These are phyloP conservation scores for Ganoderma meredithae DNA, from an alignment of 1,284 basidiomycete genomes.

Conservation along the genomic window DNA sequence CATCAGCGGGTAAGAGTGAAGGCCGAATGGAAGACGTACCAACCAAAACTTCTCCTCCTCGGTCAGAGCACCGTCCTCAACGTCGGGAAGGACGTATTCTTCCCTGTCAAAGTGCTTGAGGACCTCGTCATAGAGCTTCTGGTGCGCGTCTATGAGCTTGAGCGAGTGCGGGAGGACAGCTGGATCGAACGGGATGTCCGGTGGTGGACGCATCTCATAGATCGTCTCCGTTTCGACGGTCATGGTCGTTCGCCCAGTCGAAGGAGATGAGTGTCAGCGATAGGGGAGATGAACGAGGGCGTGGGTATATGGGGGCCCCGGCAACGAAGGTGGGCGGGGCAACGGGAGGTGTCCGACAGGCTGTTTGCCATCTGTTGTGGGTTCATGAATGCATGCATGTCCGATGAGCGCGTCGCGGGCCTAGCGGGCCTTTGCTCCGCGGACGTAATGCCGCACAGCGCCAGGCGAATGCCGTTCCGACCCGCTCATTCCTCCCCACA, in stretches of 20 bases:
- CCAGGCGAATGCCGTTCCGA: not conserved
- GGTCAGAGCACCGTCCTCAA: constrained; percentile 56
- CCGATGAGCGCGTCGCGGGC: constrained; percentile 1
- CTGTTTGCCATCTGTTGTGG: not conserved
- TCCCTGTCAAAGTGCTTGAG: constrained; percentile 62
- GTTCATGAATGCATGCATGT: not conserved
- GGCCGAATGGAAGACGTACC: constrained; percentile 44
- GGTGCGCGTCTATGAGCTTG: constrained; percentile 54
- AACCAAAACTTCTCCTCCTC: constrained; percentile 83
- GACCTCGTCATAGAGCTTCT: constrained; percentile 60
- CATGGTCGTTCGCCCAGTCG: constrained; percentile 4
- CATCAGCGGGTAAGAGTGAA: constrained; percentile 3
- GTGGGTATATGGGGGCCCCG: not conserved
- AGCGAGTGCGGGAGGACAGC: constrained; percentile 28
- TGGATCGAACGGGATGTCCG: constrained; percentile 30
- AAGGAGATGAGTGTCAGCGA: not conserved
- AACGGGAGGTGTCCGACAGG: not conserved
- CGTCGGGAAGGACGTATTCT: constrained; percentile 60
- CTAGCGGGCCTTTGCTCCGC: not conserved
- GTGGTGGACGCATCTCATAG: constrained; percentile 30
- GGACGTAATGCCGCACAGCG: not conserved
- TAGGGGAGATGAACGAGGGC: not conserved
- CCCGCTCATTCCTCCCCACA: not conserved
- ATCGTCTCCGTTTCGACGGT: constrained; percentile 17
- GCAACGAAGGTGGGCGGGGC: not conserved